A percentile compares a stretch with the other conserved stretches of the same genome.
Evolutionary conservation across 345 rosid species (phyloP).

Genomic region (Clausena lansium): DNA sequence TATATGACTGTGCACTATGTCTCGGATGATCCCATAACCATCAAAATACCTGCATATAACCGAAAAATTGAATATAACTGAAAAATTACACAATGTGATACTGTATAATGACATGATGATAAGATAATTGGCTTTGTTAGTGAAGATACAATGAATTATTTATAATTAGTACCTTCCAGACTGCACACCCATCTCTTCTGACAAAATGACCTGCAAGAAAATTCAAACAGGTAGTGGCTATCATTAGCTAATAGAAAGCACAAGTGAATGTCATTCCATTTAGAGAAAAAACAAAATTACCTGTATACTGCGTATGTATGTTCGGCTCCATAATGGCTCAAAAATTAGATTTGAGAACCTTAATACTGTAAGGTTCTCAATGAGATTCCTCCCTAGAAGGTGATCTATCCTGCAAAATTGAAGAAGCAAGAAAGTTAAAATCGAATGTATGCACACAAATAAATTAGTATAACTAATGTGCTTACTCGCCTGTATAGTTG

Average conservation of each 20-base stretch:
- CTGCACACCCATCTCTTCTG: constrained; percentile 49
- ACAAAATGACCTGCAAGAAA: constrained; percentile 56
- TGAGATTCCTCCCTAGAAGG: constrained; percentile 70
- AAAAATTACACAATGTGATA: neutral
- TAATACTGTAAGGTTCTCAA: constrained; percentile 71
- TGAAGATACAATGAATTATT: constrained; percentile 2
- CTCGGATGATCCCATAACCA: constrained; percentile 77
- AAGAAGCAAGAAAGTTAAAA: neutral
- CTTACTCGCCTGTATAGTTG: constrained; percentile 64
- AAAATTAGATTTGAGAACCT: constrained; percentile 72
- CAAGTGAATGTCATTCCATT: neutral
- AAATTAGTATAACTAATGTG: neutral
- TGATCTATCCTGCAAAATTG: constrained; percentile 65
- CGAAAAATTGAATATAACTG: neutral
- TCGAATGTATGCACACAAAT: neutral
- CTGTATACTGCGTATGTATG: constrained; percentile 60
- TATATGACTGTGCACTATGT: constrained; percentile 71
- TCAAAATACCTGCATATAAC: constrained; percentile 56
- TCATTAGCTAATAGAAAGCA: neutral
- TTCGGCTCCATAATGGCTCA: constrained; percentile 76
- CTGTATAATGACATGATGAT: neutral
- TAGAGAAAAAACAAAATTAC: constrained; percentile 25
- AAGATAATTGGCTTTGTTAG: neutral
- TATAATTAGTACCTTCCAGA: constrained; percentile 40
- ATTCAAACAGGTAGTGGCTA: constrained; percentile 20